Conservation (phyloP, 2,329 filamentous ascomycete genomes). For the Albifimbria verrucaria region DNA sequence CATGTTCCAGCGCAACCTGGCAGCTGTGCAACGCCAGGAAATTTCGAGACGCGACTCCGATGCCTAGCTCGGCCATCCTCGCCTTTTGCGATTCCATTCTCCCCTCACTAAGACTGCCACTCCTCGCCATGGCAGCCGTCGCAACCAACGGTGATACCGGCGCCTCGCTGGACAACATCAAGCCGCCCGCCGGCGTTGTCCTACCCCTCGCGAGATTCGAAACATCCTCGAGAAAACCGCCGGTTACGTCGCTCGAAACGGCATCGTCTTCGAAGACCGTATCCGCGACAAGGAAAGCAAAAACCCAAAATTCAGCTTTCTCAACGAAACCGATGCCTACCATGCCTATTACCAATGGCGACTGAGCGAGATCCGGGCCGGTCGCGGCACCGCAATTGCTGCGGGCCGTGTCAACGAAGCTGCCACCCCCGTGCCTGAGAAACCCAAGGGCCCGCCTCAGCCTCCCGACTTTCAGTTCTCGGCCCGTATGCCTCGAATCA, state of each 20-base stretch:
- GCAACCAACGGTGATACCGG: conserved; percentile 51
- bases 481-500: conserved; percentile 95
- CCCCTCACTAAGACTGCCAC: neutral
- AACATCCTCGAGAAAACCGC: conserved; percentile 88
- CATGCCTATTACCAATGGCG: conserved; percentile 89
- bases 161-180: conserved; percentile 61
- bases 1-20: conserved; percentile 9
- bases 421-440: conserved; percentile 45
- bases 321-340: conserved; percentile 78
- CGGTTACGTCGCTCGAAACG: conserved; percentile 76
- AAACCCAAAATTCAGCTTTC: conserved; percentile 90
- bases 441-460: conserved; percentile 77
- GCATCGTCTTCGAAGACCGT: conserved; percentile 71
- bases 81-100: neutral
- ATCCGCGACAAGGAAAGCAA: conserved; percentile 80
- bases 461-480: conserved; percentile 90
- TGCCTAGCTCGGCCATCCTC: neutral
- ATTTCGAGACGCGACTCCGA: conserved; percentile 17
- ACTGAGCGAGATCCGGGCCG: conserved; percentile 78
- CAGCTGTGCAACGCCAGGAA: conserved; percentile 14
- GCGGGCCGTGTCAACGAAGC: conserved; percentile 70
- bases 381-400: conserved; percentile 74
- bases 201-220: conserved; percentile 89
- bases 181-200: conserved; percentile 78
- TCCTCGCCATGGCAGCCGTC: conserved; percentile 25